These are phyloP conservation scores for Kalmusia sp. DNA, from an alignment of 2,329 filamentous ascomycete species.

Conservation along the genomic window DNA sequence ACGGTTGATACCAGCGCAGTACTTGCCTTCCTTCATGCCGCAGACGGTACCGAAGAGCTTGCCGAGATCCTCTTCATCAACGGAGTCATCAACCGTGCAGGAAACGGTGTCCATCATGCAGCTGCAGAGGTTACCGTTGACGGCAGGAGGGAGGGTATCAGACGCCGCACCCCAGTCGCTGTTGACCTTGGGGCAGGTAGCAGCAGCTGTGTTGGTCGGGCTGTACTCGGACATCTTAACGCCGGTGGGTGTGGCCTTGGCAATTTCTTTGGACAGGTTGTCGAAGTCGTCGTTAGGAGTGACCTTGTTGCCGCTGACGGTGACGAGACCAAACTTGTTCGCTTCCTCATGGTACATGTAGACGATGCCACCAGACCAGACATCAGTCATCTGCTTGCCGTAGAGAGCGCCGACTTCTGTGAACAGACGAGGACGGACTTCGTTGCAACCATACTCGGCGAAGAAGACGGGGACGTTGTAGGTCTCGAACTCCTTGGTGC, in stretches of 20 bases:
- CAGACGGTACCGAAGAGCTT: slow-evolving; percentile 79
- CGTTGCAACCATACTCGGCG: slow-evolving; percentile 97
- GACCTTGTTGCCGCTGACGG: slow-evolving; percentile 63
- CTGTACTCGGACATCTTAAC: slow-evolving; percentile 73
- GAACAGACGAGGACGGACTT: slow-evolving; percentile 74
- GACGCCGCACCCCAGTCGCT: slow-evolving; percentile 72
- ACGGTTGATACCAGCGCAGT: slow-evolving; percentile 72
- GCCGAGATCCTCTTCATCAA: slow-evolving; percentile 66
- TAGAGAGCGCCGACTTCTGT: slow-evolving; percentile 86
- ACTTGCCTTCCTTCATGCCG: slow-evolving; percentile 57
- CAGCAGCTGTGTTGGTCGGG: slow-evolving; percentile 72
- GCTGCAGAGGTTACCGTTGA: slow-evolving; percentile 78
- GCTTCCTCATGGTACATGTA: slow-evolving; percentile 97
- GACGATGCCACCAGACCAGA: slow-evolving; percentile 96
- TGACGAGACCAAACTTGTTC: slow-evolving; percentile 87
- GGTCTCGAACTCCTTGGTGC: slow-evolving; percentile 83
- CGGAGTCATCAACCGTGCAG: slow-evolving; percentile 68
- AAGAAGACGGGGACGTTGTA: slow-evolving; percentile 98
- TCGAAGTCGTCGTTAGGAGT: slow-evolving; percentile 65
- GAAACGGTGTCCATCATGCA: slow-evolving; percentile 82
- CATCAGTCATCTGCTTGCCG: slow-evolving; percentile 77
- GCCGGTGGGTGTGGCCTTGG: slow-evolving; percentile 69
- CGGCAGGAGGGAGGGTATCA: slow-evolving; percentile 77
- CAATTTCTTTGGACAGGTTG: slow-evolving; percentile 72
- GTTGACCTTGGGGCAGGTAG: slow-evolving; percentile 72